Percentiles rank a stretch among this genome's conserved stretches.
Evolutionary conservation across 176 grass and related monocot species (phyloP).

Genomic region (Avena insularis): DNA sequence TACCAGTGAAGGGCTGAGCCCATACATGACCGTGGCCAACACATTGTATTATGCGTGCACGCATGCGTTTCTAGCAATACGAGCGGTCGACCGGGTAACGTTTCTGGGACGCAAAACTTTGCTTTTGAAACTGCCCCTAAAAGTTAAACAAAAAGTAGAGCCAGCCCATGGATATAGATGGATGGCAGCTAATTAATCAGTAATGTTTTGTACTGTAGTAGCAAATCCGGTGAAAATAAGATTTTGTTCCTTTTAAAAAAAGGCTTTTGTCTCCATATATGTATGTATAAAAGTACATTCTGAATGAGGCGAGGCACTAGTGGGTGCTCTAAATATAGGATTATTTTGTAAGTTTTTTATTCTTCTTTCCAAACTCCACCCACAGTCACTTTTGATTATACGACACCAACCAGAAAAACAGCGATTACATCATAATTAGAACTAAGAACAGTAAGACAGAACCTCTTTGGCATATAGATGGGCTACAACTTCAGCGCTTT

Average conservation of each 20-base stretch:
- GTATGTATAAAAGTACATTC: not conserved
- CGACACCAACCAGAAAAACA: not conserved
- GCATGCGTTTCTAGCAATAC: not conserved
- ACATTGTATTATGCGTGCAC: not conserved
- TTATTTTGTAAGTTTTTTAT: not conserved
- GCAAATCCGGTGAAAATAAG: not conserved
- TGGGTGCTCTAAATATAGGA: not conserved
- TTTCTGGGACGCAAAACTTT: not conserved
- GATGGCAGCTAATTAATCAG: not conserved
- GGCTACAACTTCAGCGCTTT: not conserved
- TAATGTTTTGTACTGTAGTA: not conserved
- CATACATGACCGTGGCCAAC: not conserved
- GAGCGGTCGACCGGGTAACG: too few species aligned
- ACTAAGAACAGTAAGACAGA: not conserved
- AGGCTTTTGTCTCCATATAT: not conserved
- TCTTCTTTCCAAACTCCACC: not conserved
- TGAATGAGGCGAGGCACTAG: not conserved
- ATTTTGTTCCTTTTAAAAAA: not conserved
- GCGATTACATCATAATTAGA: not conserved
- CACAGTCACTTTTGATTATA: not conserved
- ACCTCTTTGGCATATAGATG: not conserved
- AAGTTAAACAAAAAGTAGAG: not conserved
- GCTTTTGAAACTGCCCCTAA: not conserved
- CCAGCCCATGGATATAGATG: not conserved
- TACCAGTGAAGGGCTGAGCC: not conserved